Conservation (phyloP, 2,329 filamentous ascomycete genomes). For the Xenoacremonium recifei region DNA sequence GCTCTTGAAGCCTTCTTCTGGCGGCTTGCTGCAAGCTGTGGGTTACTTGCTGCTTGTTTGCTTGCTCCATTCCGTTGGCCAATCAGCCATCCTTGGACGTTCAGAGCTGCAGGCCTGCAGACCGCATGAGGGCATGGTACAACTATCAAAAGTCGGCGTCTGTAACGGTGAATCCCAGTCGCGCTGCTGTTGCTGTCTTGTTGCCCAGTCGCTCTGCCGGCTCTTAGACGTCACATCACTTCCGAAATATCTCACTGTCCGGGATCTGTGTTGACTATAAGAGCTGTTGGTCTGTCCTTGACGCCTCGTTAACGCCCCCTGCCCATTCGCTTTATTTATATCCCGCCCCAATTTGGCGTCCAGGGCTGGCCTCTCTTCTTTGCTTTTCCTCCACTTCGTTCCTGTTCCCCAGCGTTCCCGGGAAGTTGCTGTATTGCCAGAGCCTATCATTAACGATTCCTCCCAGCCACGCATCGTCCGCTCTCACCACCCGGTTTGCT, state of each 20-base stretch:
- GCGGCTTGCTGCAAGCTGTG: too few relatives aligned
- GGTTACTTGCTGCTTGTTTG: too few relatives aligned
- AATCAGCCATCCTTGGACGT: too few relatives aligned
- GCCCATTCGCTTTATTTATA: not conserved
- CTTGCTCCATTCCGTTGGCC: too few relatives aligned
- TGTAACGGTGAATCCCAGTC: slow-evolving; percentile 5
- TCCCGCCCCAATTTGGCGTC: not conserved
- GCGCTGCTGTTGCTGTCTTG: not conserved
- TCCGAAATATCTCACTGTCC: slow-evolving; percentile 4
- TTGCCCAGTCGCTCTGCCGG: not conserved
- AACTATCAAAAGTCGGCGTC: slow-evolving; percentile 7
- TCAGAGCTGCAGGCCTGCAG: slow-evolving; percentile 3
- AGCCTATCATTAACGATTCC: not conserved
- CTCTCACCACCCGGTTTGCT: not conserved
- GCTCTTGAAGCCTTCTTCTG: too few relatives aligned
- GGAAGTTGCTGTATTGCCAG: not conserved
- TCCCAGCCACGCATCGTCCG: too few relatives aligned
- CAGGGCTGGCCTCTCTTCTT: too few relatives aligned
- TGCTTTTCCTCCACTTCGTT: not conserved
- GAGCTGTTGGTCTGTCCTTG: slow-evolving; percentile 11
- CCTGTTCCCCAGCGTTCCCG: not conserved
- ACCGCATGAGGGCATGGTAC: slow-evolving; percentile 3
- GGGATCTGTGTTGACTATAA: slow-evolving; percentile 10
- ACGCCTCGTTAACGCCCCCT: not conserved
- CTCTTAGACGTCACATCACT: not conserved